Evolutionary conservation across 202 grass and related monocot genomes (phyloP).

Genomic region (Cymbopogon flexuosus): DNA sequence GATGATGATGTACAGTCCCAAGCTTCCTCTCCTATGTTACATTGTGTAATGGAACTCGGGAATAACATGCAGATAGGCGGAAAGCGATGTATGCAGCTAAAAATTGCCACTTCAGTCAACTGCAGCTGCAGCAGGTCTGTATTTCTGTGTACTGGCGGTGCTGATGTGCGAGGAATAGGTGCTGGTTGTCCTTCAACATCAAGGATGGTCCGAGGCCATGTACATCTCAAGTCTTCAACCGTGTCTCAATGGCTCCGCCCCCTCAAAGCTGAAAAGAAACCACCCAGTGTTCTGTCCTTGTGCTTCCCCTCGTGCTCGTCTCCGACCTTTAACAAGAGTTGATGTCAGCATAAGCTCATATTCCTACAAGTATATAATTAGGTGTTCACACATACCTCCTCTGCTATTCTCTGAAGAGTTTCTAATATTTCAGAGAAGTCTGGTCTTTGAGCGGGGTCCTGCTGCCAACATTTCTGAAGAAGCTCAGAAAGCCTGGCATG

Average conservation of each 20-base stretch:
- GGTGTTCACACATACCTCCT: constrained; percentile 53
- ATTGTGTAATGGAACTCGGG: background rate
- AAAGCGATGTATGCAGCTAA: background rate
- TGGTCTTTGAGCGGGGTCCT: constrained; percentile 66
- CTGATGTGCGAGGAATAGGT: constrained; percentile 2
- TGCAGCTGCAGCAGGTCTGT: constrained; percentile 14
- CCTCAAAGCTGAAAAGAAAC: constrained; percentile 74
- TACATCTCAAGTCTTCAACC: background rate
- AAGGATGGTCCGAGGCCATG: constrained; percentile 1
- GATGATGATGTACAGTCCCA: constrained; percentile 35
- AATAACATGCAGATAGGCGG: background rate
- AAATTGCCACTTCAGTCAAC: constrained; percentile 24
- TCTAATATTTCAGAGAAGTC: constrained; percentile 87
- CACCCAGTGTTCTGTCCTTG: constrained; percentile 75
- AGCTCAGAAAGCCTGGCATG: constrained; percentile 68
- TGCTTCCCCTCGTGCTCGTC: constrained; percentile 57
- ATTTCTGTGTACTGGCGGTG: background rate
- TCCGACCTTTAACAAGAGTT: constrained; percentile 48
- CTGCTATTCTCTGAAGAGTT: constrained; percentile 63
- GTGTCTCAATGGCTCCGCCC: constrained; percentile 54
- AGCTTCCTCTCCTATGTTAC: constrained; percentile 35
- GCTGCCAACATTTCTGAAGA: constrained; percentile 89
- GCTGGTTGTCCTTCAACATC: background rate
- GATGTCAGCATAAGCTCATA: background rate
- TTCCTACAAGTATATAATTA: background rate